A percentile compares a stretch with the other conserved stretches of the same genome.
phyloP scores from a whole-genome alignment of 225 moss, liverwort and hornwort genomes.

The Polytrichum formosum region DNA sequence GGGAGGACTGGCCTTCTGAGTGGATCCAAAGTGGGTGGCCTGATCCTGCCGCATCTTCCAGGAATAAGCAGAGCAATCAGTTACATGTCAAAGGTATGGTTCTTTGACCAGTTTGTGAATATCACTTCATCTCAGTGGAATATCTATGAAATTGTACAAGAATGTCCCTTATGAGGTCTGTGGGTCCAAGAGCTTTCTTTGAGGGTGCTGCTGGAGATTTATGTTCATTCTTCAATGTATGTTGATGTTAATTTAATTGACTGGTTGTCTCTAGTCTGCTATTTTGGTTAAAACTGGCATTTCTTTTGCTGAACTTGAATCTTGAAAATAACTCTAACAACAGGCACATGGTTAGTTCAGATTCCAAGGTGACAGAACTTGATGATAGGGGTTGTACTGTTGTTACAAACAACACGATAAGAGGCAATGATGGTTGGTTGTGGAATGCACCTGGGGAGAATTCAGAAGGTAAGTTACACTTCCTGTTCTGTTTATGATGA shows the following conservation, averaged over 20 bases:
- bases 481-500: not conserved
- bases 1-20: constrained; percentile 26
- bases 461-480: not conserved
- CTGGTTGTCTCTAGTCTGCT: not conserved
- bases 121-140: not conserved
- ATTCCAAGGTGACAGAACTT: not conserved
- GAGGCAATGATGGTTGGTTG: constrained; percentile 3
- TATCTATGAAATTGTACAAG: not conserved
- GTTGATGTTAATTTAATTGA: not conserved
- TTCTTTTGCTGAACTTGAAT: not conserved
- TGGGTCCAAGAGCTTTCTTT: not conserved
- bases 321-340: not conserved
- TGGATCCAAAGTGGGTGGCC: constrained; percentile 26
- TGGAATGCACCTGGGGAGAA: not conserved
- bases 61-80: constrained; percentile 21
- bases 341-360: not conserved
- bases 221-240: not conserved
- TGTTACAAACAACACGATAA: not conserved
- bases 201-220: not conserved
- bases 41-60: constrained; percentile 19
- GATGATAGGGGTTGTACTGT: not conserved
- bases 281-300: not conserved
- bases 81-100: constrained; percentile 25
- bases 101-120: not conserved
- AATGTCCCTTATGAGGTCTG: not conserved